Evolutionary conservation across 805 yeast species (phyloP).

Genomic region (Spathaspora gorwiae): DNA sequence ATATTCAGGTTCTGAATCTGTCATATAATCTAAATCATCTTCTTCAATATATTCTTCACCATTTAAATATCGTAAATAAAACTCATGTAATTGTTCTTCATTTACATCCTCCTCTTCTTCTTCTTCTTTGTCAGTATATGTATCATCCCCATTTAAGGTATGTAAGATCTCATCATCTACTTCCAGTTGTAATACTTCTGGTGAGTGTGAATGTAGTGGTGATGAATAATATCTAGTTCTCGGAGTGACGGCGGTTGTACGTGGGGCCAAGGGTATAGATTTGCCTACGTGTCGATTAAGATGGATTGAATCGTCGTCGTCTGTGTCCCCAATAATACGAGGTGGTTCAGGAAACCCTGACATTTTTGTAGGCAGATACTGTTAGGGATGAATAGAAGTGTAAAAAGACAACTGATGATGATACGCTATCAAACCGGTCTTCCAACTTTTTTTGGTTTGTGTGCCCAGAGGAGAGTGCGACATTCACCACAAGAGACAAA

Average conservation of each 20-base stretch:
- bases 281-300: slow-evolving; percentile 34
- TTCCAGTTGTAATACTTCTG: too few relatives aligned
- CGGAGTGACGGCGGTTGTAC: too few relatives aligned
- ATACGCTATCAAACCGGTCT: too few relatives aligned
- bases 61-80: slow-evolving; percentile 1
- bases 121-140: too few relatives aligned
- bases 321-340: slow-evolving; percentile 33
- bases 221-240: too few relatives aligned
- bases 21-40: slow-evolving; percentile 7
- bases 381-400: too few relatives aligned
- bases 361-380: slow-evolving; percentile 7
- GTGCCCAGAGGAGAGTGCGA: too few relatives aligned
- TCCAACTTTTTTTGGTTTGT: too few relatives aligned
- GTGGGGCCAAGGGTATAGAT: slow-evolving; percentile 24
- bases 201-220: too few relatives aligned
- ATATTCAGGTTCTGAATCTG: slow-evolving; percentile 1
- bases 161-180: neutral
- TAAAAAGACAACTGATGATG: too few relatives aligned
- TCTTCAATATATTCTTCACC: slow-evolving; percentile 6
- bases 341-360: slow-evolving; percentile 34
- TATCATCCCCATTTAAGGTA: neutral
- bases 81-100: slow-evolving; percentile 3
- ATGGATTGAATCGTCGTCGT: slow-evolving; percentile 41
- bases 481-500: too few relatives aligned
- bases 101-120: slow-evolving; percentile 3